Evolutionary conservation across 192 early-diverging fungal genomes (phyloP).

Genomic region (Entomortierella parvispora): DNA sequence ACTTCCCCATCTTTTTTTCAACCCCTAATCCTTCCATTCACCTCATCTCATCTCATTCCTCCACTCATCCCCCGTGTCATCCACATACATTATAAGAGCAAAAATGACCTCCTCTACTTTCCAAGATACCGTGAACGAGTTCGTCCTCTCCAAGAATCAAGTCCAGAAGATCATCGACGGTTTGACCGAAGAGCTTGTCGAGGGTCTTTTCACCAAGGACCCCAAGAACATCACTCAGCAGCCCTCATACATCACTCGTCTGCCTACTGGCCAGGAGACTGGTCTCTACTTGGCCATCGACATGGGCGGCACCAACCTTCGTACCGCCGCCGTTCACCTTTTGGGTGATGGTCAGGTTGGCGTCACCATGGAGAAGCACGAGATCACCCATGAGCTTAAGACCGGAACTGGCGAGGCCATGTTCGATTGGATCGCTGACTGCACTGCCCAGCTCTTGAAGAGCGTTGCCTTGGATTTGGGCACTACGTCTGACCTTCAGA

Average conservation of each 20-base stretch:
- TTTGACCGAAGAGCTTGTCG: conserved; percentile 50
- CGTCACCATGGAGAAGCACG: conserved; percentile 81
- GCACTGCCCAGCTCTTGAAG: conserved; percentile 64
- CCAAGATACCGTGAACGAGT: conserved; percentile 43
- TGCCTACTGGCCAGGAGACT: conserved; percentile 86
- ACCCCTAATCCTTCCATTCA: neutral
- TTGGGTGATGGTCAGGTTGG: conserved; percentile 75
- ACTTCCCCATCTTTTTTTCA: neutral
- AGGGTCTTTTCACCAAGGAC: conserved; percentile 57
- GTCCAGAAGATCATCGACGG: conserved; percentile 49
- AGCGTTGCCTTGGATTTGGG: conserved; percentile 55
- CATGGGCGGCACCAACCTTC: conserved; percentile 95
- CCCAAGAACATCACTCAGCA: conserved; percentile 79
- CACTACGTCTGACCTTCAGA: conserved; percentile 58
- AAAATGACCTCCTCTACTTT: conserved; percentile 38
- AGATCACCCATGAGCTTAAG: conserved; percentile 83
- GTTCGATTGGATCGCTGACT: conserved; percentile 88
- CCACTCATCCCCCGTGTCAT: neutral
- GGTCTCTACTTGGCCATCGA: conserved; percentile 93
- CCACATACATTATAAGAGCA: neutral
- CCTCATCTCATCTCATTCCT: neutral
- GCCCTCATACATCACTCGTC: conserved; percentile 86
- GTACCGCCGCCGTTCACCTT: conserved; percentile 85
- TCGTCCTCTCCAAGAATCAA: conserved; percentile 51
- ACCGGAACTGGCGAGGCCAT: conserved; percentile 71